These are phyloP conservation scores for Leishmania major DNA, from an alignment of 208 protist species.

Conservation along the genomic window DNA sequence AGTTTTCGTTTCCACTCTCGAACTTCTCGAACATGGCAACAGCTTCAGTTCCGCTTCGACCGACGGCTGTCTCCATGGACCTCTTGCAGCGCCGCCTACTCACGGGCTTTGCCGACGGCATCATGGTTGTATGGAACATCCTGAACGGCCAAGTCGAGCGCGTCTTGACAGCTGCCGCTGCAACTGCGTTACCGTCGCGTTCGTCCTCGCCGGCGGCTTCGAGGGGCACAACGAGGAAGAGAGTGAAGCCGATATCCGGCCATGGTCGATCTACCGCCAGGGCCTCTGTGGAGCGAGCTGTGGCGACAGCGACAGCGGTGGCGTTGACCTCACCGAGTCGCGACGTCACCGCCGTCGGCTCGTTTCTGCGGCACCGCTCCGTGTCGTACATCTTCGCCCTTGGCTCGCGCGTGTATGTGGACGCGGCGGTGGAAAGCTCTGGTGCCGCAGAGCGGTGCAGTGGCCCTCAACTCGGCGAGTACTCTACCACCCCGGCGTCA, in stretches of 20 bases:
- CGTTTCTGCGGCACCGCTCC: constrained; percentile 59
- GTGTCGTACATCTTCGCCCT: constrained; percentile 76
- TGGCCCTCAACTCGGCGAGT: constrained; percentile 57
- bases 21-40: constrained; percentile 77
- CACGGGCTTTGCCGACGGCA: constrained; percentile 77
- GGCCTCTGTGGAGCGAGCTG: neutral
- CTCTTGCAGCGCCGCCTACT: constrained; percentile 67
- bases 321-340: constrained; percentile 11
- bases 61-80: constrained; percentile 59
- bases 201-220: constrained; percentile 1
- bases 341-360: constrained; percentile 70
- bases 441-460: neutral
- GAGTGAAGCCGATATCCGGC: neutral
- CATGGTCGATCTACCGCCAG: neutral
- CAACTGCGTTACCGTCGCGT: too few relatives aligned
- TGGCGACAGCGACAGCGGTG: neutral
- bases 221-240: neutral
- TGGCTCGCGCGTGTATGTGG: constrained; percentile 46
- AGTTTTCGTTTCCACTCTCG: constrained; percentile 78
- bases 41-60: constrained; percentile 47
- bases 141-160: constrained; percentile 77
- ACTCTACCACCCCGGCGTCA: constrained; percentile 59
- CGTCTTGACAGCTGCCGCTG: constrained; percentile 22
- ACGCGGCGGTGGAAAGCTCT: constrained; percentile 4
- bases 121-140: constrained; percentile 82